phyloP scores from a whole-genome alignment of 345 rosid genomes.

The Salix exigua region DNA sequence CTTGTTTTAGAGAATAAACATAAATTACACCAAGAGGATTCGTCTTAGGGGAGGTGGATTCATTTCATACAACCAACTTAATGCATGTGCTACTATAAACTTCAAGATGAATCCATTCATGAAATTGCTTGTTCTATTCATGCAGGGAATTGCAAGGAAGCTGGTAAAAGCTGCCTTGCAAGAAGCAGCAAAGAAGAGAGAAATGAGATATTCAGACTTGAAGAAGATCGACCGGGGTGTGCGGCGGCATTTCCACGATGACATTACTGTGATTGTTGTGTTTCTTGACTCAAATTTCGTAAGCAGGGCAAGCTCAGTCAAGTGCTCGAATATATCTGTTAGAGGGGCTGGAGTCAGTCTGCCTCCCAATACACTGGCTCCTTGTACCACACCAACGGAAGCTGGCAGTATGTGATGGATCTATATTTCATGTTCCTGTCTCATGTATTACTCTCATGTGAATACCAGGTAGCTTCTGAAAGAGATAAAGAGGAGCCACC shows the following conservation, averaged over 20 bases:
- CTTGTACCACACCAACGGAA: conserved; percentile 47
- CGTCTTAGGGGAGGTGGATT: background rate
- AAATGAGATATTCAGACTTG: conserved; percentile 92
- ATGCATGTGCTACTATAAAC: background rate
- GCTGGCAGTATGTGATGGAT: conserved; percentile 31
- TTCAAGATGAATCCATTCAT: background rate
- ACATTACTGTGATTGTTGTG: conserved; percentile 76
- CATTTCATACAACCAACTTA: background rate
- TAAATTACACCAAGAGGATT: background rate
- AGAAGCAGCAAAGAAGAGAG: conserved; percentile 91
- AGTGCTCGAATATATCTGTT: conserved; percentile 42
- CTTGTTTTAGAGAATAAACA: background rate
- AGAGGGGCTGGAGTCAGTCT: conserved; percentile 70
- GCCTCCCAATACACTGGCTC: conserved; percentile 55
- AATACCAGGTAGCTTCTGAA: conserved; percentile 40
- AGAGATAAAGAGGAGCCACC: conserved; percentile 29
- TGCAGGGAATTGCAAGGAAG: conserved; percentile 80
- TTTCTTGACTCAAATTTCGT: conserved; percentile 67
- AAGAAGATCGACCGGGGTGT: conserved; percentile 94
- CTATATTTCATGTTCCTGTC: conserved; percentile 12
- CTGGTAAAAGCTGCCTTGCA: conserved; percentile 78
- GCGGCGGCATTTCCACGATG: conserved; percentile 91
- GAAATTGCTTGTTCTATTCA: background rate
- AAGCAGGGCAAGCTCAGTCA: conserved; percentile 50
- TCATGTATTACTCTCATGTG: conserved; percentile 36